Base-by-base conservation (phyloP, 306 rosid genomes). In the Pyrus pyrifolia region DNA sequence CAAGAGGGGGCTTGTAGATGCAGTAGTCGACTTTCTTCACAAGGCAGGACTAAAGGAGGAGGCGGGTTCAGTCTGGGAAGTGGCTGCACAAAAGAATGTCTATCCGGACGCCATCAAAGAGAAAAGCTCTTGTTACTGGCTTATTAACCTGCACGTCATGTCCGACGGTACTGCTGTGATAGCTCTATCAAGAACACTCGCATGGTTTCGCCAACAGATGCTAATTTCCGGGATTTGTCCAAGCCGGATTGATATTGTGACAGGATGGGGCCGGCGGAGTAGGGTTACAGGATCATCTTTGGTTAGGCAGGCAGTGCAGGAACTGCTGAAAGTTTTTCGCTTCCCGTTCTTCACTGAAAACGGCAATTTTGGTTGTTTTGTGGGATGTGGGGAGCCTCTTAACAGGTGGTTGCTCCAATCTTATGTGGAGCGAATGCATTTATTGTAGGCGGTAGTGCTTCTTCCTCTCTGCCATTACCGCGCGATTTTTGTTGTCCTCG, bases 31-130 rank as follows among this genome's bases (percentile, higher is more conserved):
- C 83, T 94, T 94, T 80, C 96, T 94, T 83, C 95, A 94, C 83
- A 94, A 94, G 81, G 87, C 97, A 5, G 98, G 98, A 80, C 95
- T 94, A 35, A 94, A 94, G 85, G 98, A 94, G 80, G 98, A 94
- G 87, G 98, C 98, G 3, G 95, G 98, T 35, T 94, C 93, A 1
- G 94, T 94, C 55, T 94, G 97, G 98, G 98, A 94, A 84, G 98
- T 88, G 67, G 97, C 96, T 70, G 94, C 90, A 2, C 87, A 84
- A 40, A 91, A 82, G 82, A 94, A 92, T 66, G 95, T 94, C 25
- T 94, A 94, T 49, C 98, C 98, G 27, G 96, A 94, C 44, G 96
- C 97, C 0, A 86, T 94, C 49, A 91, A 74, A 81, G 93, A 91
- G 91, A 90, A 91, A 73, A 82, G 98, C 82, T 77, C 89, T 3